Percentiles rank a stretch among this genome's conserved stretches.
These are phyloP conservation scores for Pseudocercospora fijiensis DNA, from an alignment of 2,329 filamentous ascomycete genomes.

Conservation along the genomic window DNA sequence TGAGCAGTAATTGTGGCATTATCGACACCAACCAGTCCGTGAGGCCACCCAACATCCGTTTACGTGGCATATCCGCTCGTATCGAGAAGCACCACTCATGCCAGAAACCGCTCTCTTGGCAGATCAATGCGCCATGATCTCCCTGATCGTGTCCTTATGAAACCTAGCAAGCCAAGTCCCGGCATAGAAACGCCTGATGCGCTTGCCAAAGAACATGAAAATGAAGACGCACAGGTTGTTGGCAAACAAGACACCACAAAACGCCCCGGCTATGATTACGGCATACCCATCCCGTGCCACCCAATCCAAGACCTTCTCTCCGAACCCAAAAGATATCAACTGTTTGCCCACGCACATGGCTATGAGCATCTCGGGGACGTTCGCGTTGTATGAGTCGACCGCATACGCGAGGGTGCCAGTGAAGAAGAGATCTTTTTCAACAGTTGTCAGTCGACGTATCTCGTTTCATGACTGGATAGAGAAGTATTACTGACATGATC, in stretches of 20 bases:
- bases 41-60: not conserved
- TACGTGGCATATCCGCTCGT: not conserved
- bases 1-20: not conserved
- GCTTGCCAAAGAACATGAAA: constrained; percentile 41
- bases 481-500: constrained; percentile 32
- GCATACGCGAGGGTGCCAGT: constrained; percentile 60
- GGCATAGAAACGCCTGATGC: constrained; percentile 34
- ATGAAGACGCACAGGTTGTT: constrained; percentile 39
- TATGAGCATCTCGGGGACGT: constrained; percentile 62
- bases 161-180: constrained; percentile 38
- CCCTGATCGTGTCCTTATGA: constrained; percentile 31
- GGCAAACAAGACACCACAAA: constrained; percentile 36
- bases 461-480: not conserved
- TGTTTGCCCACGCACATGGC: constrained; percentile 42
- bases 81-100: not conserved
- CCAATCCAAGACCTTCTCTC: constrained; percentile 41
- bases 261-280: constrained; percentile 40
- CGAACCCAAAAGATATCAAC: constrained; percentile 38
- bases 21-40: not conserved
- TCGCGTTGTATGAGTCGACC: constrained; percentile 58
- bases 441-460: not conserved
- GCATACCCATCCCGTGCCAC: constrained; percentile 37
- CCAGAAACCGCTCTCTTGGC: not conserved
- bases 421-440: constrained; percentile 29
- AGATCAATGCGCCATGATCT: constrained; percentile 25